A percentile compares a stretch with the other conserved stretches of the same genome.
Evolutionary conservation across 1,139 yeast species (phyloP).

Genomic region (Scheffersomyces parashehatae): DNA sequence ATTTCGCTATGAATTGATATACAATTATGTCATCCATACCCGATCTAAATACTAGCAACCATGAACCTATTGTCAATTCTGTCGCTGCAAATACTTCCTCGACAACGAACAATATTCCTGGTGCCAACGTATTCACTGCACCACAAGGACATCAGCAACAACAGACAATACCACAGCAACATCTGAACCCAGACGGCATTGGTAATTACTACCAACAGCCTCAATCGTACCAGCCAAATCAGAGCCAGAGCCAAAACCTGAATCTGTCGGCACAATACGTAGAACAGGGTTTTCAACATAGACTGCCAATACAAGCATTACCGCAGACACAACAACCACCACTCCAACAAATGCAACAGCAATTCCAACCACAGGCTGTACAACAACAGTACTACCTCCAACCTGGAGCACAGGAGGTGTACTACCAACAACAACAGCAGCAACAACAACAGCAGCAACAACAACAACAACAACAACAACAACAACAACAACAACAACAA

Average conservation of each 20-base stretch:
- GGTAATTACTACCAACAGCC: neutral
- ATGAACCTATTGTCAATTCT: neutral
- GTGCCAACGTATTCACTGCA: neutral
- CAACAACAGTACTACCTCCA: constrained; percentile 1
- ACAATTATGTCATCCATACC: constrained; percentile 1
- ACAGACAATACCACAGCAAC: too few species aligned
- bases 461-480: neutral
- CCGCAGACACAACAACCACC: neutral
- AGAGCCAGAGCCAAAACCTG: too few species aligned
- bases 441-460: neutral
- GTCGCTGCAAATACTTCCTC: too few species aligned
- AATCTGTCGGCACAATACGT: neutral
- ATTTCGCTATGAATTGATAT: neutral
- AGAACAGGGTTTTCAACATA: neutral
- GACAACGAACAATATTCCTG: neutral
- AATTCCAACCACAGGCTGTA: neutral
- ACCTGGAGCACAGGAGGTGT: neutral
- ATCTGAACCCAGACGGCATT: too few species aligned
- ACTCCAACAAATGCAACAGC: neutral
- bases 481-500: neutral
- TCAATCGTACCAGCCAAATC: neutral
- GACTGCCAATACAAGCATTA: neutral
- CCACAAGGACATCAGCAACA: neutral
- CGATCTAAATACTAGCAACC: neutral
- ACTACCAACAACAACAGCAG: neutral